Conservation (phyloP, 768 basidiomycete species). For the Kwoniella shandongensis region DNA sequence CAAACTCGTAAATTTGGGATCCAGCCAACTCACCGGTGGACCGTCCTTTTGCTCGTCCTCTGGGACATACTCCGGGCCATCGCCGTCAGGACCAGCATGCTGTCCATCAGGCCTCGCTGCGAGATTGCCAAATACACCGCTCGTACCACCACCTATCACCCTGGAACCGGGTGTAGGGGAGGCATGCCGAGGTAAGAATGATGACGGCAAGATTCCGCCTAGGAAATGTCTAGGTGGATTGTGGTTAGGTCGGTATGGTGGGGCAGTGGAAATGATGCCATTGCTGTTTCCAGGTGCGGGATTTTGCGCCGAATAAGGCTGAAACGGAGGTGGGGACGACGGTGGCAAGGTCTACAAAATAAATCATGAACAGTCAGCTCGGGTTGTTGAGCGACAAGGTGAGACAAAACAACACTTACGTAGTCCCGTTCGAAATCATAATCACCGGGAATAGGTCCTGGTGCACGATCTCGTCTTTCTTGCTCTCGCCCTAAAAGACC, state of each 20-base stretch:
- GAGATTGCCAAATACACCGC: conserved; percentile 94
- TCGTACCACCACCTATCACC: conserved; percentile 61
- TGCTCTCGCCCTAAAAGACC: conserved; percentile 26
- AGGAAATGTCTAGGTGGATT: conserved; percentile 60
- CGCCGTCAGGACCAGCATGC: conserved; percentile 13
- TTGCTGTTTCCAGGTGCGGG: conserved; percentile 52
- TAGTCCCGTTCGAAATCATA: conserved; percentile 53
- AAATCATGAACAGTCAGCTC: conserved; percentile 1
- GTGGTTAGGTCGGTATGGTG: conserved; percentile 54
- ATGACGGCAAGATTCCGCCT: conserved; percentile 42
- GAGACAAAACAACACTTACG: too few relatives aligned
- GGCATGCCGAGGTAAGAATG: conserved; percentile 31
- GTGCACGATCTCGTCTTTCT: not conserved
- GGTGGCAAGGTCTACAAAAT: conserved; percentile 43
- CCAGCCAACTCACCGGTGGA: conserved; percentile 74
- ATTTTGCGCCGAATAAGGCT: conserved; percentile 43
- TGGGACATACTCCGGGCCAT: conserved; percentile 63
- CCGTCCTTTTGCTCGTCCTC: conserved; percentile 78
- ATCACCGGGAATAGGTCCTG: conserved; percentile 42
- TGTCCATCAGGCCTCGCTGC: conserved; percentile 75
- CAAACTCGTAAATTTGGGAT: not conserved
- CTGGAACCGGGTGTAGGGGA: conserved; percentile 16
- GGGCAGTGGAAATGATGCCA: conserved; percentile 41
- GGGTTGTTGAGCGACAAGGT: not conserved
- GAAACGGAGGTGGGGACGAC: conserved; percentile 50